These are phyloP conservation scores for Leccinum idahoense DNA, from an alignment of 1,284 basidiomycete genomes.

Conservation along the genomic window DNA sequence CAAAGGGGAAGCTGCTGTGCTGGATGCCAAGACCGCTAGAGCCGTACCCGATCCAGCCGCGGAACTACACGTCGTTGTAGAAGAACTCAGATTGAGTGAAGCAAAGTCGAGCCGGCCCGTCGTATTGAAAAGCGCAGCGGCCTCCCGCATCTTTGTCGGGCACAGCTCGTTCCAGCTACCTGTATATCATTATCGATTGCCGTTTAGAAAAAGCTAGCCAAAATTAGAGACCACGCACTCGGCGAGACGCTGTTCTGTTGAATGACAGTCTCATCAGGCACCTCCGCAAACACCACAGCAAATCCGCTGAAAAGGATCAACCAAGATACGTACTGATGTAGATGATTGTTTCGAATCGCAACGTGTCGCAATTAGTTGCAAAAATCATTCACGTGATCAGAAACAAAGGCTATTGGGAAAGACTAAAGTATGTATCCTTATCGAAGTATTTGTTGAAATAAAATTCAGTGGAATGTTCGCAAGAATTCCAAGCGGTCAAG, in stretches of 20 bases:
- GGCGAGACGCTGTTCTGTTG: slow-evolving; percentile 19
- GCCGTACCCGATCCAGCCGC: not conserved
- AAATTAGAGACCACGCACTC: slow-evolving; percentile 11
- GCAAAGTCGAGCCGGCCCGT: slow-evolving; percentile 18
- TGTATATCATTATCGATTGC: not conserved
- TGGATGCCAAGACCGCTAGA: not conserved
- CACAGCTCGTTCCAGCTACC: slow-evolving; percentile 20
- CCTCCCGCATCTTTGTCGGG: slow-evolving; percentile 16
- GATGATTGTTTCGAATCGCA: slow-evolving; percentile 9
- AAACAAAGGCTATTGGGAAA: too few species aligned
- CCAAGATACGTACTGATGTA: slow-evolving; percentile 12
- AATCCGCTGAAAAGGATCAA: slow-evolving; percentile 23
- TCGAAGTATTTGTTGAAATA: too few species aligned
- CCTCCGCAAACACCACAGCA: slow-evolving; percentile 28
- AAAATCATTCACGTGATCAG: too few species aligned
- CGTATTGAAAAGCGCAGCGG: slow-evolving; percentile 13
- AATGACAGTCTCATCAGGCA: slow-evolving; percentile 11
- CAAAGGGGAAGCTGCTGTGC: not conserved
- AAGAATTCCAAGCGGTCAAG: not conserved
- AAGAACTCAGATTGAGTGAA: slow-evolving; percentile 4
- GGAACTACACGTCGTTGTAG: not conserved
- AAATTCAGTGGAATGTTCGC: too few species aligned
- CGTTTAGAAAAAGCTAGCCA: slow-evolving; percentile 1
- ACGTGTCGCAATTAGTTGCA: slow-evolving; percentile 1
- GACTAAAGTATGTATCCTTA: slow-evolving; percentile 9